Percentiles rank a stretch among this genome's conserved stretches.
phyloP scores from a whole-genome alignment of 352 stramenopile genomes.

The Globisporangium radiosum region DNA sequence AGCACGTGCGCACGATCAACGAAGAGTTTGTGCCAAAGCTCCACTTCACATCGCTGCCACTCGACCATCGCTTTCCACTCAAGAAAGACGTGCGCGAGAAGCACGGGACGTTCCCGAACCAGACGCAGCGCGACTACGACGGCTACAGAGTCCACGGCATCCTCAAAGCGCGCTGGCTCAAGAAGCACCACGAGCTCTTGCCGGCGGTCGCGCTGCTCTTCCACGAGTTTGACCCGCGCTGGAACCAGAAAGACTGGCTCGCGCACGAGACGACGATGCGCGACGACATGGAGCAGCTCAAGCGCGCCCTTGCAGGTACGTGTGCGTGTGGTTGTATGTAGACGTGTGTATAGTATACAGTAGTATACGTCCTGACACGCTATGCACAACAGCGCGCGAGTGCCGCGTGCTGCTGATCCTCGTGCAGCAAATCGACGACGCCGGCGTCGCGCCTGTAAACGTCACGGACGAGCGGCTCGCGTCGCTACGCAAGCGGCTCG shows the following conservation, averaged over 20 bases:
- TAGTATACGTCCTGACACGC: too few species aligned
- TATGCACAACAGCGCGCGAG: slow-evolving; percentile 34
- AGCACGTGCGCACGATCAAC: slow-evolving; percentile 60
- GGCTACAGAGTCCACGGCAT: slow-evolving; percentile 61
- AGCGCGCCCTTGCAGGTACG: slow-evolving; percentile 37
- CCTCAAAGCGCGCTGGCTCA: slow-evolving; percentile 77
- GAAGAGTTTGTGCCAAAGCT: slow-evolving; percentile 81
- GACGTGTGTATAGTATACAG: too few species aligned
- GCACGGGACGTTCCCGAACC: slow-evolving; percentile 76
- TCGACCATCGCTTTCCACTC: slow-evolving; percentile 66
- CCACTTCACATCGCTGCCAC: slow-evolving; percentile 60
- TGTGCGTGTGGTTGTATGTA: not conserved
- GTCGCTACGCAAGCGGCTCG: slow-evolving; percentile 57
- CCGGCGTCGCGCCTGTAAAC: slow-evolving; percentile 42
- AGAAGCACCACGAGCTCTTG: slow-evolving; percentile 82
- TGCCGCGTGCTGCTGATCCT: slow-evolving; percentile 75
- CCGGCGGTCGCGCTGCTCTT: slow-evolving; percentile 78
- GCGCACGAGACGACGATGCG: slow-evolving; percentile 56
- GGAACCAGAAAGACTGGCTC: slow-evolving; percentile 65
- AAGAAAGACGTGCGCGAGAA: slow-evolving; percentile 86
- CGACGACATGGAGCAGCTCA: slow-evolving; percentile 73
- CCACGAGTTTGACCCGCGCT: slow-evolving; percentile 79
- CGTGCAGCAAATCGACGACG: slow-evolving; percentile 76
- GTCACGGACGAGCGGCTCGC: slow-evolving; percentile 69
- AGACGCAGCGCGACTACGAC: slow-evolving; percentile 81